Conservation (phyloP, 257 asterid species). For the Plantago ovata region DNA sequence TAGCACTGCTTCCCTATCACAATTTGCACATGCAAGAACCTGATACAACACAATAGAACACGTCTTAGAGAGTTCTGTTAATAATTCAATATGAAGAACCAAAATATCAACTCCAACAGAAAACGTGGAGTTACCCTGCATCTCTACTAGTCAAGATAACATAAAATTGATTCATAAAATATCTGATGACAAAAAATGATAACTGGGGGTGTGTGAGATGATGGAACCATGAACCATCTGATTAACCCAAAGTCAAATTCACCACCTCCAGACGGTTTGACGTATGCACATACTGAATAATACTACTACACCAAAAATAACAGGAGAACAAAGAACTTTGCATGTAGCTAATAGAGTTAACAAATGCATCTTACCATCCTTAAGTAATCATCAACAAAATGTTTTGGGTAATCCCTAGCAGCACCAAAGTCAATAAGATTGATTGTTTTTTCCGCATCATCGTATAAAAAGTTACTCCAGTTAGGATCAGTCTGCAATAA, state of each 20-base stretch:
- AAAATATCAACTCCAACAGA: too few relatives aligned
- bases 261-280: background rate
- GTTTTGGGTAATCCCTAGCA: constrained; percentile 78
- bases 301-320: background rate
- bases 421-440: constrained; percentile 98
- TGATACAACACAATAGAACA: constrained; percentile 23
- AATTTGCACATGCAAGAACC: constrained; percentile 89
- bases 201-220: background rate
- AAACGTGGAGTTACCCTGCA: background rate
- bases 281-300: too few relatives aligned
- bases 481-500: constrained; percentile 98
- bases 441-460: constrained; percentile 48
- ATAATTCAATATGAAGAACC: background rate
- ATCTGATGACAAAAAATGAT: background rate
- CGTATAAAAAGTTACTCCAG: constrained; percentile 90
- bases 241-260: background rate
- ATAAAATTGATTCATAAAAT: background rate
- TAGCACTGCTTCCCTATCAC: constrained; percentile 65
- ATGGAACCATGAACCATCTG: background rate
- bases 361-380: constrained; percentile 60
- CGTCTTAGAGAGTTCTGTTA: background rate
- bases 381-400: constrained; percentile 78
- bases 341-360: constrained; percentile 3
- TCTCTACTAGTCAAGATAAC: background rate
- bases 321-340: background rate